Evolutionary conservation across 2,329 filamentous ascomycete species (phyloP).

Genomic region (Fusarium nanum): DNA sequence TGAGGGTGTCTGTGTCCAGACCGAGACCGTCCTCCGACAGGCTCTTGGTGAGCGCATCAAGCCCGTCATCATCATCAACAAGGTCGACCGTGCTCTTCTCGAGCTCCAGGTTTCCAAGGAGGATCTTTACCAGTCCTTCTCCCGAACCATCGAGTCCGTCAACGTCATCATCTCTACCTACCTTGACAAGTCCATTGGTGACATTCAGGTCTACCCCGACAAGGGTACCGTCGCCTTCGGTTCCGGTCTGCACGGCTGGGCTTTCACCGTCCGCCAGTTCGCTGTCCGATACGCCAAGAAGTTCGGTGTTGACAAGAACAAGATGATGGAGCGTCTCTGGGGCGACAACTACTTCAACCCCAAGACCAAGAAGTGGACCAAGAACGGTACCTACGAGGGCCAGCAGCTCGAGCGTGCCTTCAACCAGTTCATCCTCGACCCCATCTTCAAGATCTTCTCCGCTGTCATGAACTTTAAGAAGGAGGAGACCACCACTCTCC

Average conservation of each 20-base stretch:
- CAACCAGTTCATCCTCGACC: constrained; percentile 99
- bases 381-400: constrained; percentile 82
- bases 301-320: constrained; percentile 99
- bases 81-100: constrained; percentile 99
- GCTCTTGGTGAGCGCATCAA: constrained; percentile 99
- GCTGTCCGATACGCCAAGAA: constrained; percentile 98
- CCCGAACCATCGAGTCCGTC: constrained; percentile 98
- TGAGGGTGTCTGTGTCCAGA: constrained; percentile 99
- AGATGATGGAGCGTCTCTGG: constrained; percentile 99
- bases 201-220: constrained; percentile 98
- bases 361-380: constrained; percentile 99
- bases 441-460: constrained; percentile 99
- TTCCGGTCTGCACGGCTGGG: constrained; percentile 99
- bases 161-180: constrained; percentile 99
- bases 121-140: constrained; percentile 99
- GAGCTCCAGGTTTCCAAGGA: constrained; percentile 99
- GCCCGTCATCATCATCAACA: constrained; percentile 99
- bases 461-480: constrained; percentile 99
- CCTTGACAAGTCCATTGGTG: constrained; percentile 95
- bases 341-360: constrained; percentile 99
- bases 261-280: constrained; percentile 99
- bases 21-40: constrained; percentile 98
- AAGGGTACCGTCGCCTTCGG: constrained; percentile 98
- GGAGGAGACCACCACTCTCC: constrained; percentile 84
- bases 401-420: constrained; percentile 96